Percentiles rank a stretch among this genome's conserved stretches.
phyloP scores from a whole-genome alignment of 805 yeast genomes.

The Schizosaccharomyces japonicus region DNA sequence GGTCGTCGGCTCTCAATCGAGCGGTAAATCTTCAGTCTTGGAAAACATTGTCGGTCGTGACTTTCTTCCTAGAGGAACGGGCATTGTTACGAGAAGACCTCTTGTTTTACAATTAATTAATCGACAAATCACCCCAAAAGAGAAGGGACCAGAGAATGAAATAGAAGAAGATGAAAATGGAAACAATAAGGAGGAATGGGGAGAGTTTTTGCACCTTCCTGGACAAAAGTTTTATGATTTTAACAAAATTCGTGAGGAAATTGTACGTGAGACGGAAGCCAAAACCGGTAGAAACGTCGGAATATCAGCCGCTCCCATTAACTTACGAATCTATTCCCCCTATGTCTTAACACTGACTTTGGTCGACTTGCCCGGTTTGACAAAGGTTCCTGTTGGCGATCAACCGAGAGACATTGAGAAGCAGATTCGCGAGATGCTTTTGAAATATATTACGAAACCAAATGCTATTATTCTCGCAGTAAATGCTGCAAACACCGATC shows the following conservation, averaged over 20 bases:
- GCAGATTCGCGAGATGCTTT: constrained; percentile 76
- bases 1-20: constrained; percentile 76
- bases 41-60: constrained; percentile 83
- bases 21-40: constrained; percentile 71
- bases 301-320: constrained; percentile 77
- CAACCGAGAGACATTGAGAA: constrained; percentile 93
- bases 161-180: constrained; percentile 13
- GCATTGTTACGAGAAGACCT: constrained; percentile 79
- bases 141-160: constrained; percentile 9
- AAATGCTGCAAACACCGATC: constrained; percentile 86
- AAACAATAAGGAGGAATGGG: constrained; percentile 54
- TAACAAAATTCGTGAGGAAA: constrained; percentile 70
- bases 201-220: constrained; percentile 85
- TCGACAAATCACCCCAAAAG: constrained; percentile 32
- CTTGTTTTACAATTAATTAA: constrained; percentile 55
- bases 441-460: constrained; percentile 84
- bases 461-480: constrained; percentile 87
- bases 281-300: constrained; percentile 55
- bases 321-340: constrained; percentile 78
- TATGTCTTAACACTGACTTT: constrained; percentile 80
- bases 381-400: constrained; percentile 96
- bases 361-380: constrained; percentile 90
- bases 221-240: constrained; percentile 71
- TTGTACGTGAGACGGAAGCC: constrained; percentile 73
- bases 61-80: constrained; percentile 64